Percentiles rank a stretch among this genome's conserved stretches.
Evolutionary conservation across 192 early-diverging fungal genomes (phyloP).

Genomic region (Umbelopsis isabellina): DNA sequence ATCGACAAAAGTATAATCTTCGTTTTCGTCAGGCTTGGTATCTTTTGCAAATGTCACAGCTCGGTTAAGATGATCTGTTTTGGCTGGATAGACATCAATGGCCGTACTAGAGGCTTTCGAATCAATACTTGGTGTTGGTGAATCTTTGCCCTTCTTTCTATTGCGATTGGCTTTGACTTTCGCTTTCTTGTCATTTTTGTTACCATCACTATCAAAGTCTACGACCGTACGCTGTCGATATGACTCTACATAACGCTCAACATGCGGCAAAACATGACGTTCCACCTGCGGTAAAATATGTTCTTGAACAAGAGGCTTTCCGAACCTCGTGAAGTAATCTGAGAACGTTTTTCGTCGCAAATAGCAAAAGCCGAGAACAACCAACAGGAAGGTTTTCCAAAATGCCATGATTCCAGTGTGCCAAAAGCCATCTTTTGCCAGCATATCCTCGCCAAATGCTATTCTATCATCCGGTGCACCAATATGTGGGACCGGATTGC

Average conservation of each 20-base stretch:
- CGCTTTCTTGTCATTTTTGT: constrained; percentile 6
- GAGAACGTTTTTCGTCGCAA: constrained; percentile 1
- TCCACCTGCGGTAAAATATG: neutral
- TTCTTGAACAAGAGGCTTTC: neutral
- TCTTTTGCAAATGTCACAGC: constrained; percentile 12
- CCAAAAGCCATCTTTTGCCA: constrained; percentile 25
- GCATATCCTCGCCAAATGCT: neutral
- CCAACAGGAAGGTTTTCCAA: constrained; percentile 35
- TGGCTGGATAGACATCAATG: neutral
- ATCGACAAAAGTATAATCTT: neutral
- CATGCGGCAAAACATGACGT: neutral
- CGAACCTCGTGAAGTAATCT: neutral
- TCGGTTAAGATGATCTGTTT: neutral
- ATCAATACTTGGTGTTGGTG: neutral
- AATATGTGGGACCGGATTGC: neutral
- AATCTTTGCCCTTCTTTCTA: constrained; percentile 17
- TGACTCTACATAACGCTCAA: neutral
- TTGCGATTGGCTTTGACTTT: neutral
- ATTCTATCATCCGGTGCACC: neutral
- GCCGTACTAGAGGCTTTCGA: neutral
- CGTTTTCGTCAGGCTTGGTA: neutral
- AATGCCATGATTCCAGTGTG: constrained; percentile 29
- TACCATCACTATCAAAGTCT: neutral
- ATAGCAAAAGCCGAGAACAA: constrained; percentile 15
- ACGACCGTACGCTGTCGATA: neutral